Percentiles rank a stretch among this genome's conserved stretches.
Evolutionary conservation across 345 rosid genomes (phyloP).

Genomic region (Euclidium syriacum): DNA sequence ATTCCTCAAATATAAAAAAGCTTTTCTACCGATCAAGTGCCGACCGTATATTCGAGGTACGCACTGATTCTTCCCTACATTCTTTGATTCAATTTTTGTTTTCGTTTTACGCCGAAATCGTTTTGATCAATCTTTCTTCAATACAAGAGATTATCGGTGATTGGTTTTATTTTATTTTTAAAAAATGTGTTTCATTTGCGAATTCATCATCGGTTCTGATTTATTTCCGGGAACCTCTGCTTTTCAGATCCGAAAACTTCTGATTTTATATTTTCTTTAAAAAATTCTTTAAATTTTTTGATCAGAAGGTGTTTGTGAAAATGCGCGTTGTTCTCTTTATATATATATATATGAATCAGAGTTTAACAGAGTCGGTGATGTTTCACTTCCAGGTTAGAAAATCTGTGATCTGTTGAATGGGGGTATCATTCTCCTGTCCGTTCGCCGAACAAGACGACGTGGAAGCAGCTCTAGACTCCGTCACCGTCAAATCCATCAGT

Average conservation of each 20-base stretch:
- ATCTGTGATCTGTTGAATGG: slow-evolving; percentile 49
- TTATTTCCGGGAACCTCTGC: slow-evolving; percentile 6
- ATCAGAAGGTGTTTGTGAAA: slow-evolving; percentile 7
- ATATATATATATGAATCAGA: background rate
- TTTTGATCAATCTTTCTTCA: background rate
- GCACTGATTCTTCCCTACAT: slow-evolving; percentile 4
- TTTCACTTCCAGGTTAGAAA: slow-evolving; percentile 22
- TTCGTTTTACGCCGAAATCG: background rate
- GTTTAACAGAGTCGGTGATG: slow-evolving; percentile 28
- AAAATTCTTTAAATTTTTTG: background rate
- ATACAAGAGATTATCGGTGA: background rate
- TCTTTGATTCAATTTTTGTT: background rate
- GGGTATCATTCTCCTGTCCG: slow-evolving; percentile 54
- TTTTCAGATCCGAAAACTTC: slow-evolving; percentile 32
- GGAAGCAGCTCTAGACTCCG: slow-evolving; percentile 60
- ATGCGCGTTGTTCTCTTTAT: background rate
- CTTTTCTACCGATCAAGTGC: background rate
- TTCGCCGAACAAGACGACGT: slow-evolving; percentile 51
- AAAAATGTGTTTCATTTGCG: background rate
- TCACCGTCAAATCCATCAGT: slow-evolving; percentile 69
- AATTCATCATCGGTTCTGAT: background rate
- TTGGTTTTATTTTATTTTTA: too few relatives aligned
- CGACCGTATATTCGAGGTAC: slow-evolving; percentile 43
- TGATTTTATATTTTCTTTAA: background rate
- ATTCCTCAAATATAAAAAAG: slow-evolving; percentile 22